phyloP scores from a whole-genome alignment of 1,284 basidiomycete species.

The Sporisorium scitamineum region DNA sequence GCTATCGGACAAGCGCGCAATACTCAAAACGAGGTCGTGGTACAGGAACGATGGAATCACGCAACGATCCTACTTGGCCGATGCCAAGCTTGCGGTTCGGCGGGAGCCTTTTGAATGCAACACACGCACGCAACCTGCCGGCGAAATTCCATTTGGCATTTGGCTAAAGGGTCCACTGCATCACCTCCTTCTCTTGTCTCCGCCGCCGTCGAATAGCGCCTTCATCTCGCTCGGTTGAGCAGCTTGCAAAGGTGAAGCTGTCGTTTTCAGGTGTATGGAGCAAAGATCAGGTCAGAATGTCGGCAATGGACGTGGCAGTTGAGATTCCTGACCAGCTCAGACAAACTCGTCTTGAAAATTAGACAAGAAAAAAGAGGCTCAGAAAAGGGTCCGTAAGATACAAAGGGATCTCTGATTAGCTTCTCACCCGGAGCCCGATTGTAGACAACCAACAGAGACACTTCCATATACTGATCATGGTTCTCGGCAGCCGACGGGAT shows the following conservation, averaged over 20 bases:
- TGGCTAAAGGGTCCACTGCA: not conserved
- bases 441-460: no score
- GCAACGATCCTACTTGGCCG: not conserved
- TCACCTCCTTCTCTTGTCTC: not conserved
- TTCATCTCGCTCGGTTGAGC: not conserved
- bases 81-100: conserved; percentile 1
- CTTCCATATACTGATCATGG: not conserved
- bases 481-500: not conserved
- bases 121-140: not conserved
- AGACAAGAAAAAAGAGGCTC: not conserved
- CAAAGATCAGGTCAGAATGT: no score
- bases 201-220: not conserved
- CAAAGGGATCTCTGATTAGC: not conserved
- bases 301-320: no score
- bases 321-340: no score
- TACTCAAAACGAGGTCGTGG: no score
- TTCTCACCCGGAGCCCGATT: not conserved
- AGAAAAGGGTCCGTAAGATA: no score
- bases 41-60: no score
- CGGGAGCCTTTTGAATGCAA: not conserved
- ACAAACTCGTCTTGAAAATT: no score
- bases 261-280: no score
- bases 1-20: no score
- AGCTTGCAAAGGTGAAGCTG: not conserved
- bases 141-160: conserved; percentile 4